A percentile compares a stretch with the other conserved stretches of the same genome.
These are phyloP conservation scores for Boechera divaricarpa DNA, from an alignment of 345 rosid genomes.

Conservation along the genomic window DNA sequence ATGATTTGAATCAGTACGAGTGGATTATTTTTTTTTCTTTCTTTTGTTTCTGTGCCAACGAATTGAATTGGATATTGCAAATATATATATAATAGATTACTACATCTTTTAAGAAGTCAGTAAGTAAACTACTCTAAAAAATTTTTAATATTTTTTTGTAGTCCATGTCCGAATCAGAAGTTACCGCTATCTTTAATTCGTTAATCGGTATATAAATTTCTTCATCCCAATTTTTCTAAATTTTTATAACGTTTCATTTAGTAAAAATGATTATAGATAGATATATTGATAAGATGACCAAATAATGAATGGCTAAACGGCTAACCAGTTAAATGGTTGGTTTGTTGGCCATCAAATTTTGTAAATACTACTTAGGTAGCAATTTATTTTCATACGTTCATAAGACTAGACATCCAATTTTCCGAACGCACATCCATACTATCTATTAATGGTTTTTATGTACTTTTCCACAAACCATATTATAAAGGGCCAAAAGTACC, in stretches of 20 bases:
- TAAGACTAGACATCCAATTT: slow-evolving; percentile 5
- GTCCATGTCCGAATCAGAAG: too few relatives aligned
- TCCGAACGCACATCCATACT: slow-evolving; percentile 3
- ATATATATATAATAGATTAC: too few relatives aligned
- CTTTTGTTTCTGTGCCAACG: background rate
- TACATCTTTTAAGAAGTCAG: too few relatives aligned
- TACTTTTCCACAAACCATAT: slow-evolving; percentile 13
- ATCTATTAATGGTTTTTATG: background rate
- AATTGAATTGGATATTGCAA: background rate
- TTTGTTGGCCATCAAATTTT: slow-evolving; percentile 7
- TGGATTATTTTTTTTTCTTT: background rate
- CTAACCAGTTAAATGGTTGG: slow-evolving; percentile 28
- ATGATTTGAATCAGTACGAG: slow-evolving; percentile 32
- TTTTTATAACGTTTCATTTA: background rate
- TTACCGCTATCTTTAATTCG: too few relatives aligned
- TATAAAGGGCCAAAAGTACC: slow-evolving; percentile 21
- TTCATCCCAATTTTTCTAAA: background rate
- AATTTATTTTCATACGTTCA: slow-evolving; percentile 15
- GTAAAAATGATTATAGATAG: background rate
- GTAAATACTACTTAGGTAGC: too few relatives aligned
- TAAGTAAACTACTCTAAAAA: too few relatives aligned
- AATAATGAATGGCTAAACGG: slow-evolving; percentile 10
- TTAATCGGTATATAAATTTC: too few relatives aligned
- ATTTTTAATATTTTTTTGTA: too few relatives aligned
- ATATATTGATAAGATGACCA: background rate